Conservation (phyloP, 1,284 basidiomycete genomes). For the Sporisorium exsertum region DNA sequence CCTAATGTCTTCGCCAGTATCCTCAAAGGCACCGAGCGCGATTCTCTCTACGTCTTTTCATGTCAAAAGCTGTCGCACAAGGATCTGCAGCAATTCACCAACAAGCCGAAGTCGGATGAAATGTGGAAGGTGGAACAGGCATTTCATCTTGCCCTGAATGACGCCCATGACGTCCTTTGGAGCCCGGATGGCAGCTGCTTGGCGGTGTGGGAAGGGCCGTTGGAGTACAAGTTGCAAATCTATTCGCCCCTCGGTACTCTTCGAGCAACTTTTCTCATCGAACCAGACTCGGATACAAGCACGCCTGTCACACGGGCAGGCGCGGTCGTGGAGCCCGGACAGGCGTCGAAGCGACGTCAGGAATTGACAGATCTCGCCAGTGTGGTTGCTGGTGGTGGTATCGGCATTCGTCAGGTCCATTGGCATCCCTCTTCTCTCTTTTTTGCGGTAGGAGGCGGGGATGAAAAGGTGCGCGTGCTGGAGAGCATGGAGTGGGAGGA, state of each 20-base stretch:
- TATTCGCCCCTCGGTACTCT: conserved; percentile 79
- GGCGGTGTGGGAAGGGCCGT: conserved; percentile 81
- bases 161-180: conserved; percentile 79
- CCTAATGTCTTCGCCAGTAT: conserved; percentile 44
- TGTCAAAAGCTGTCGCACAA: conserved; percentile 21
- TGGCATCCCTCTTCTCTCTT: conserved; percentile 68
- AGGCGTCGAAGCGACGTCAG: conserved; percentile 16
- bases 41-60: conserved; percentile 34
- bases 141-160: conserved; percentile 81
- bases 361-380: conserved; percentile 19
- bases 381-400: conserved; percentile 54
- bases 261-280: conserved; percentile 76
- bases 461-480: conserved; percentile 63
- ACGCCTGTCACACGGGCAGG: conserved; percentile 31
- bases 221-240: conserved; percentile 83
- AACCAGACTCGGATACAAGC: conserved; percentile 34
- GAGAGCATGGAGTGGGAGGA: conserved; percentile 41
- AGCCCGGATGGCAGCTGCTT: conserved; percentile 84
- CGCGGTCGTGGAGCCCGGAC: conserved; percentile 18
- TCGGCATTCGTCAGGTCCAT: conserved; percentile 63
- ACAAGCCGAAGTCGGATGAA: conserved; percentile 31
- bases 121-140: conserved; percentile 73
- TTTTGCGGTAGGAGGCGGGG: conserved; percentile 68
- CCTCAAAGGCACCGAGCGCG: conserved; percentile 41
- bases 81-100: conserved; percentile 26